Evolutionary conservation across 371 early-diverging fungal species (phyloP), one percentile per base, ranked within the genome.

Genomic region (Apophysomyces elegans): DNA sequence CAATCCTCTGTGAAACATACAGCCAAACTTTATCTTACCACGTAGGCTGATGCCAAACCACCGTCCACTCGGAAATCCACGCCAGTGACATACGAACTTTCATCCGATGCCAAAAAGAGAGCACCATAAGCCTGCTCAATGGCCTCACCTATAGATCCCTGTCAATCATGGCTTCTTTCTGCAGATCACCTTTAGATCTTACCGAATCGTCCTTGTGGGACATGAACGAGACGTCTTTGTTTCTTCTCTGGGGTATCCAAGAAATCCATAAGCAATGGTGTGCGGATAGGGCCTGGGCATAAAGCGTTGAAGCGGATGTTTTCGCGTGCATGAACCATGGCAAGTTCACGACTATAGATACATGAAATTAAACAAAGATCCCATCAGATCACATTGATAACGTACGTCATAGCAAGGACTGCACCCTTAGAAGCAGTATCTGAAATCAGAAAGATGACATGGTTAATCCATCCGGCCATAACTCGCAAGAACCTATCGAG

Each of bases 381-480:
- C 7, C 11, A n/a, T 43, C 16, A 54, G 37, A 45, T 26, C 50
- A 14, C 41, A 46, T 37, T 50, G 35, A 60, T 11, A 37, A 74
- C 76, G 73, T 75, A 87, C 88, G 90, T 93, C 93, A 95, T 91
- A 56, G 94, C 90, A 45, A 93, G 77, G 11, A 95, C 94, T 35
- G 94, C 95, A 32, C 95, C 95, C 71, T 95, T 95, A 59, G 93
- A 93, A 41, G 94, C 91, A 6, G 95, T 95, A 75, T 95, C 90
- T 90, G 66, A 26, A 26, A 26, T 26, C 32, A 26, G 32, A 26
- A 26, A 26, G 32, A 26, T 26, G 32, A 26, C 2, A 26, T 26
- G 32, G 32, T 26, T 26, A 45, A 37, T 13, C 18, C 11, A 18
- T 13, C 12, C 9, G 32, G 54, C 18, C 7, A 32, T 11, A 16